phyloP scores from a whole-genome alignment of 202 grass and related monocot genomes.

The Setaria italica region DNA sequence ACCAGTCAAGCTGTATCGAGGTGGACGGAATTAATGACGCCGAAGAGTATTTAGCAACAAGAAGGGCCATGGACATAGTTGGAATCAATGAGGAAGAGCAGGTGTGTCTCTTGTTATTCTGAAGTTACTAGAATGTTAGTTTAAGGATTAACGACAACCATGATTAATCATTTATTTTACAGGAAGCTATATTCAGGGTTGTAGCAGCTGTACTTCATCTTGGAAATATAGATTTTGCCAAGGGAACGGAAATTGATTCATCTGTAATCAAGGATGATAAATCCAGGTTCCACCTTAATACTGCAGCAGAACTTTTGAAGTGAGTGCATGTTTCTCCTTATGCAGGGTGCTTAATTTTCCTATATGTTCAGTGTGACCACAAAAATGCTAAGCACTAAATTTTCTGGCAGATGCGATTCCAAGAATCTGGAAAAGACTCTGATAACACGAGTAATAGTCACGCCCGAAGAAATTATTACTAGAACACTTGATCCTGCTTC shows the following conservation, averaged over 20 bases:
- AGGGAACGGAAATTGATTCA: slow-evolving; percentile 95
- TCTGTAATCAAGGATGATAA: slow-evolving; percentile 94
- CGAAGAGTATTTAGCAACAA: slow-evolving; percentile 96
- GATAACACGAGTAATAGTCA: slow-evolving; percentile 96
- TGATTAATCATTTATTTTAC: slow-evolving; percentile 46
- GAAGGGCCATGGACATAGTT: slow-evolving; percentile 99
- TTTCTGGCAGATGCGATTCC: slow-evolving; percentile 82
- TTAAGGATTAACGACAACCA: slow-evolving; percentile 37
- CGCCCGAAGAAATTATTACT: slow-evolving; percentile 99
- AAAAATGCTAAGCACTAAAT: slow-evolving; percentile 52
- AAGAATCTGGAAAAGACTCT: slow-evolving; percentile 87
- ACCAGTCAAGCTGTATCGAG: slow-evolving; percentile 95
- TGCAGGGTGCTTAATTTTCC: slow-evolving; percentile 4
- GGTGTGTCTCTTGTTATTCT: slow-evolving; percentile 29
- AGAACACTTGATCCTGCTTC: slow-evolving; percentile 96
- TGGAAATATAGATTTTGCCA: slow-evolving; percentile 97
- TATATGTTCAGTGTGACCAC: slow-evolving; percentile 24
- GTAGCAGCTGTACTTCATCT: slow-evolving; percentile 98
- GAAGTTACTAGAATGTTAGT: slow-evolving; percentile 39
- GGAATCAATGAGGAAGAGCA: slow-evolving; percentile 97
- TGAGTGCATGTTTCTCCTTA: slow-evolving; percentile 56
- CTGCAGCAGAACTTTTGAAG: slow-evolving; percentile 84
- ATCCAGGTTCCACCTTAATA: slow-evolving; percentile 92
- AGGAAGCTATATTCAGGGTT: slow-evolving; percentile 98
- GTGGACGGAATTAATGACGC: slow-evolving; percentile 95